Evolutionary conservation across 1,284 basidiomycete species (phyloP).

Genomic region (Agroathelia rolfsii): DNA sequence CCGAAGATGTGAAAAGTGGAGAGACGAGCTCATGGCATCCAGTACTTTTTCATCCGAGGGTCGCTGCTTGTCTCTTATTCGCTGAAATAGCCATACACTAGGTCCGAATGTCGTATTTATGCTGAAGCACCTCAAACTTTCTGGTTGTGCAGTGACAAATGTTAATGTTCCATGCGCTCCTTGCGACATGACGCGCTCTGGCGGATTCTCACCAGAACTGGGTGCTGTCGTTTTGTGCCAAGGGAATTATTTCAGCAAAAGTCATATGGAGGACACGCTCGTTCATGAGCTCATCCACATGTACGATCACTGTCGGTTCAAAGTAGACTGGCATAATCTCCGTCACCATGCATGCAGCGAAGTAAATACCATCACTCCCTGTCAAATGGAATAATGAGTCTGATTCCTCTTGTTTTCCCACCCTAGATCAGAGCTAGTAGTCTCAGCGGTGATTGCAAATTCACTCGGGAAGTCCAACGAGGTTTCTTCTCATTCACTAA

Average conservation of each 20-base stretch:
- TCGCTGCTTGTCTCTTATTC: too few species aligned
- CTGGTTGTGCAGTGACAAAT: constrained; percentile 56
- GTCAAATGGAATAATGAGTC: too few species aligned
- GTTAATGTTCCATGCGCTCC: constrained; percentile 76
- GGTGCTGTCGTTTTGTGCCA: constrained; percentile 79
- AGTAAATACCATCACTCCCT: too few species aligned
- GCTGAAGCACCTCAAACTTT: constrained; percentile 74
- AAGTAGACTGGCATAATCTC: constrained; percentile 85
- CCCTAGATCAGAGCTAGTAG: constrained; percentile 87
- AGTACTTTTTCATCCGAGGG: too few species aligned
- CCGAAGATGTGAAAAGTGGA: constrained; percentile 40
- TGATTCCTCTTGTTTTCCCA: too few species aligned
- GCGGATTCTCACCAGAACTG: constrained; percentile 73
- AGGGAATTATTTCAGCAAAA: constrained; percentile 71
- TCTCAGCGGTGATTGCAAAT: constrained; percentile 87
- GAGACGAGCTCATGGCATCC: constrained; percentile 35
- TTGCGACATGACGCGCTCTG: constrained; percentile 65
- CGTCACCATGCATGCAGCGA: constrained; percentile 94
- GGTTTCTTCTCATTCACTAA: constrained; percentile 76
- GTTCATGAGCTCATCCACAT: constrained; percentile 95
- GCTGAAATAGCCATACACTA: too few species aligned
- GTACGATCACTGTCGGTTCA: constrained; percentile 92
- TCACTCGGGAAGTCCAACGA: constrained; percentile 70
- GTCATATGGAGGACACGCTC: constrained; percentile 88
- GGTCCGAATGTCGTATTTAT: constrained; percentile 84